A percentile compares a stretch with the other conserved stretches of the same genome.
Evolutionary conservation across 352 stramenopile species (phyloP).

Genomic region (Peronospora destructor): DNA sequence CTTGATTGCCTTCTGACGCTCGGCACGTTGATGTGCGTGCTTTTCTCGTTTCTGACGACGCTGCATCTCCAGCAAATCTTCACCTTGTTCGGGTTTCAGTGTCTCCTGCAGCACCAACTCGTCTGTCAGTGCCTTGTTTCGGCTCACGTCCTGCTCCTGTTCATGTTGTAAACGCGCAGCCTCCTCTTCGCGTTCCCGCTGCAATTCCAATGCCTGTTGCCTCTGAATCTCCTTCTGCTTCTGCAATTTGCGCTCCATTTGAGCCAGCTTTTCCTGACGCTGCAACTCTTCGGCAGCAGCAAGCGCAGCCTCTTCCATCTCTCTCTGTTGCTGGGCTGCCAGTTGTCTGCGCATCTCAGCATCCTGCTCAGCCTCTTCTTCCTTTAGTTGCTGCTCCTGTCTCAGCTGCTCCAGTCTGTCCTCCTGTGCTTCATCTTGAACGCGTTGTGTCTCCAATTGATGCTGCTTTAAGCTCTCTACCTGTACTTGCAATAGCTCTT

Average conservation of each 20-base stretch:
- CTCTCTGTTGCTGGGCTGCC: slow-evolving; percentile 19
- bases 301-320: slow-evolving; percentile 6
- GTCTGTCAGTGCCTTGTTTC: slow-evolving; percentile 24
- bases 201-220: slow-evolving; percentile 17
- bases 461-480: slow-evolving; percentile 22
- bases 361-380: slow-evolving; percentile 14
- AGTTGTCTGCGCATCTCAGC: slow-evolving; percentile 21
- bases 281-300: slow-evolving; percentile 28
- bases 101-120: slow-evolving; percentile 30
- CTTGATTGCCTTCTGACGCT: slow-evolving; percentile 38
- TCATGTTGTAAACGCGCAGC: slow-evolving; percentile 20
- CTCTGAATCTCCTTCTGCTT: slow-evolving; percentile 16
- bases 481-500: slow-evolving; percentile 23
- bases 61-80: slow-evolving; percentile 52
- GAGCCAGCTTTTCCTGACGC: slow-evolving; percentile 22
- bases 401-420: slow-evolving; percentile 6
- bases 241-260: slow-evolving; percentile 19
- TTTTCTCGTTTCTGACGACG: slow-evolving; percentile 66
- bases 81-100: slow-evolving; percentile 25
- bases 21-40: slow-evolving; percentile 47
- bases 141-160: slow-evolving; percentile 23
- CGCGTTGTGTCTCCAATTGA: slow-evolving; percentile 17
- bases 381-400: slow-evolving; percentile 13
- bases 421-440: slow-evolving; percentile 5
- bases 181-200: slow-evolving; percentile 25